phyloP scores from a whole-genome alignment of 2,329 filamentous ascomycete genomes.

The Fusarium sp. region DNA sequence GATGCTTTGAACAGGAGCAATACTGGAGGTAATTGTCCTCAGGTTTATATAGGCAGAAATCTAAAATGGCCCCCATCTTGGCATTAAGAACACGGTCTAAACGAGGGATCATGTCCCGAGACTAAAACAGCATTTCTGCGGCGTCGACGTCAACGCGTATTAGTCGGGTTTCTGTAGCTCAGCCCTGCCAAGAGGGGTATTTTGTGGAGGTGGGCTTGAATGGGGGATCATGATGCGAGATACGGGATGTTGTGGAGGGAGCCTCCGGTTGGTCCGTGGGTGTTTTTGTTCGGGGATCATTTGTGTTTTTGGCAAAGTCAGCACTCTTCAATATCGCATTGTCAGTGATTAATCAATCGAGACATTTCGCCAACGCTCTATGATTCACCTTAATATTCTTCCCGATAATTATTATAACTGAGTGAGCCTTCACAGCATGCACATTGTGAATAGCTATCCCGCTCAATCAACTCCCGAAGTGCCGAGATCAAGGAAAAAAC shows the following conservation, averaged over 20 bases:
- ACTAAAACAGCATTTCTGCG: neutral
- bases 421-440: accelerated
- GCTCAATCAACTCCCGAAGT: neutral
- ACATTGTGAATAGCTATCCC: neutral
- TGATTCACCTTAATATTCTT: accelerated
- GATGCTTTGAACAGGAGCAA: accelerated
- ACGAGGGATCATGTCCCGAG: conserved; percentile 30
- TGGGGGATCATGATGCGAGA: conserved; percentile 7
- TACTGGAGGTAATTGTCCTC: accelerated
- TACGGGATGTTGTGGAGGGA: neutral
- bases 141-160: conserved; percentile 13
- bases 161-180: conserved; percentile 18
- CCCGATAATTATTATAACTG: accelerated
- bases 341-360: accelerated
- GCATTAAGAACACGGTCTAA: neutral
- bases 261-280: neutral
- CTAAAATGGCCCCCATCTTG: neutral
- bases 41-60: conserved; percentile 7
- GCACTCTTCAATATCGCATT: neutral
- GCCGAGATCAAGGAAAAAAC: neutral
- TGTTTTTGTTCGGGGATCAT: neutral
- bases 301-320: neutral
- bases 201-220: conserved; percentile 16
- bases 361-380: too few relatives aligned
- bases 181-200: conserved; percentile 19